A percentile compares a stretch with the other conserved stretches of the same genome.
Conservation (phyloP, 768 basidiomycete genomes). For the Filobasidium floriforme region DNA sequence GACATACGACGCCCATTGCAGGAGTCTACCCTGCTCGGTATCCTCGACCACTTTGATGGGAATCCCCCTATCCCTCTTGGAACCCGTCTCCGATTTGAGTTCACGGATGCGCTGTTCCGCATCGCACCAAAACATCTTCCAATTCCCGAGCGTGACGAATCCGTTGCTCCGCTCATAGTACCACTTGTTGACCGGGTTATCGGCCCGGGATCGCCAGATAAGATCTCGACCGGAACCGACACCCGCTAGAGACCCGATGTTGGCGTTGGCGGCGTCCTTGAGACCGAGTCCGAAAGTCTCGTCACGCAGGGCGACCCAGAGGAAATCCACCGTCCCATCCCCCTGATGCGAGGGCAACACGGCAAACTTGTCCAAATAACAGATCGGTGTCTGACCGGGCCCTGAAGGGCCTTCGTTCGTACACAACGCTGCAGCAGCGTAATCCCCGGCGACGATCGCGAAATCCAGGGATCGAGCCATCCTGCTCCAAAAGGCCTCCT, state of each 20-base stretch:
- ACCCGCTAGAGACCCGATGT: conserved; percentile 78
- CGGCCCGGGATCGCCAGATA: conserved; percentile 84
- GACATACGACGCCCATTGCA: conserved; percentile 61
- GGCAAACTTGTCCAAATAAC: conserved; percentile 97
- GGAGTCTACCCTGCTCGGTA: conserved; percentile 64
- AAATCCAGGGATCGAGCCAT: conserved; percentile 75
- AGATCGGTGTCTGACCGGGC: conserved; percentile 51
- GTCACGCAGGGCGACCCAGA: conserved; percentile 97
- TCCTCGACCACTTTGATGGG: conserved; percentile 45
- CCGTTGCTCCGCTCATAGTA: conserved; percentile 94
- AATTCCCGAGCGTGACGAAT: conserved; percentile 62
- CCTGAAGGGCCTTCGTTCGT: conserved; percentile 52
- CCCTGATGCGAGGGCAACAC: conserved; percentile 91
- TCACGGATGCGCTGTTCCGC: conserved; percentile 71
- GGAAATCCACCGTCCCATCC: conserved; percentile 96
- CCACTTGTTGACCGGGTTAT: conserved; percentile 99
- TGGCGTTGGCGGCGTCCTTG: conserved; percentile 87
- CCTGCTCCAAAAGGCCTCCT: conserved; percentile 67
- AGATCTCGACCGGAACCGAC: conserved; percentile 84
- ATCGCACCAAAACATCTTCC: conserved; percentile 98
- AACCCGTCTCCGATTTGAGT: conserved; percentile 24
- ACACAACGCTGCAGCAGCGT: conserved; percentile 87
- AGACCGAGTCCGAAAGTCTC: conserved; percentile 95
- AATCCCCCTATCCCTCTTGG: conserved; percentile 49
- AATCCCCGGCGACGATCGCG: conserved; percentile 87